Evolutionary conservation across 139 green algal species (phyloP).

Genomic region (Desmodesmus armatus): DNA sequence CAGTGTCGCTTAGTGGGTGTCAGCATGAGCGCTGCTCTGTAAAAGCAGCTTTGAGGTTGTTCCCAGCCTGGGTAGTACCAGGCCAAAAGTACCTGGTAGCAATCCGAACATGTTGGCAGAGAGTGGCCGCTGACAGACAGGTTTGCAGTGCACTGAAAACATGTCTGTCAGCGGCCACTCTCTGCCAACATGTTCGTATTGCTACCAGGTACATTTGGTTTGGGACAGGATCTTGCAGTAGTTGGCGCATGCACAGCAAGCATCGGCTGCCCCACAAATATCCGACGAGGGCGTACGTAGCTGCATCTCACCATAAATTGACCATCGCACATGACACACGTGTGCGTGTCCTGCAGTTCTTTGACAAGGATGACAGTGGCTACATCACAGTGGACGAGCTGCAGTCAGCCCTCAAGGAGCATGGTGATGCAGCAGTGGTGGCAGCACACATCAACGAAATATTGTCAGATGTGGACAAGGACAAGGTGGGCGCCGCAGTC

Average conservation of each 20-base stretch:
- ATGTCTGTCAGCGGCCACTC: background rate
- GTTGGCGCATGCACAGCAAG: no score
- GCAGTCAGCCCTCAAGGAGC: constrained; percentile 43
- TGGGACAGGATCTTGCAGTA: no score
- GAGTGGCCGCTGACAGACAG: background rate
- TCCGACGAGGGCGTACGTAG: no score
- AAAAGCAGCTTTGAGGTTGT: background rate
- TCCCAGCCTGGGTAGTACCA: no score
- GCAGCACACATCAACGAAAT: constrained; percentile 52
- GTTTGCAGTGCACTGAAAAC: background rate
- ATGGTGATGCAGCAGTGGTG: constrained; percentile 10
- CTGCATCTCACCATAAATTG: no score
- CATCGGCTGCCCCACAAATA: no score
- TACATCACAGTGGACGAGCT: constrained; percentile 62
- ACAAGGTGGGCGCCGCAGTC: constrained; percentile 73
- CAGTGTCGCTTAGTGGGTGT: background rate
- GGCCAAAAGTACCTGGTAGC: no score
- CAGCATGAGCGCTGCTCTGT: background rate
- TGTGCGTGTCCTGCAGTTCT: constrained; percentile 49
- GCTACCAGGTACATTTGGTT: no score
- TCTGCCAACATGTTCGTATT: background rate
- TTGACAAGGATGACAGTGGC: constrained; percentile 58
- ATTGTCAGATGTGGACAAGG: constrained; percentile 72
- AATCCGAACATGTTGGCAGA: background rate
- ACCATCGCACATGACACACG: no score